phyloP scores from a whole-genome alignment of 148 eudicot species.

The Beta vulgaris region DNA sequence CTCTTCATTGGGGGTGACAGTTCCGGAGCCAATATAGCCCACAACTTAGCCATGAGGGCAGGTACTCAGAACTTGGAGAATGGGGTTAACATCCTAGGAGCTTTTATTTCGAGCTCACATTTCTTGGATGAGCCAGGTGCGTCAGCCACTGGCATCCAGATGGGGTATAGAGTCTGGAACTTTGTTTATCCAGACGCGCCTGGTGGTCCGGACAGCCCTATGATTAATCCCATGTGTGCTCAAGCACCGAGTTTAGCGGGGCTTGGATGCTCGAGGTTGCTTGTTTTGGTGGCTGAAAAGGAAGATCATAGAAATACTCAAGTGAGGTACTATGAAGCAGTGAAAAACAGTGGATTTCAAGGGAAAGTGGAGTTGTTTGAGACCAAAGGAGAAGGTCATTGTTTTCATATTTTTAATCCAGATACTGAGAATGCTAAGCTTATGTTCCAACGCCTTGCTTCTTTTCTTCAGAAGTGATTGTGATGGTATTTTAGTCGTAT shows the following conservation, averaged over 20 bases:
- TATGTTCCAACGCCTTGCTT: conserved; percentile 34
- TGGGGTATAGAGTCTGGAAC: conserved; percentile 35
- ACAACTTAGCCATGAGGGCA: conserved; percentile 45
- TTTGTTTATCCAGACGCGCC: conserved; percentile 34
- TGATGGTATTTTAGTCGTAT: too few relatives aligned
- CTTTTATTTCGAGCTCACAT: conserved; percentile 26
- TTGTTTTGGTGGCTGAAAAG: conserved; percentile 33
- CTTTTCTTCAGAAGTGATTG: conserved; percentile 37
- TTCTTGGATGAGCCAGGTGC: conserved; percentile 25
- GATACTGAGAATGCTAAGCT: conserved; percentile 34
- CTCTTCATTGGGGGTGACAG: conserved; percentile 56
- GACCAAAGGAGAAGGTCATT: conserved; percentile 37
- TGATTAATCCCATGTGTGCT: conserved; percentile 33
- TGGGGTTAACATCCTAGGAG: conserved; percentile 34
- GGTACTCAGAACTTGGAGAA: conserved; percentile 22
- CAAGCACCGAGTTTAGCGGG: conserved; percentile 29
- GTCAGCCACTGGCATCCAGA: neutral
- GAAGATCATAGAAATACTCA: conserved; percentile 34
- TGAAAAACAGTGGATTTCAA: conserved; percentile 36
- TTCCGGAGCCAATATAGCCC: conserved; percentile 57
- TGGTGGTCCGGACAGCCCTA: conserved; percentile 31
- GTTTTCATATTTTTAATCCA: conserved; percentile 34
- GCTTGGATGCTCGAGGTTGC: conserved; percentile 35
- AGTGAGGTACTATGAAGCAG: conserved; percentile 27
- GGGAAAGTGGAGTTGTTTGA: conserved; percentile 42